Conservation (phyloP, 208 protist genomes). For the Trichomonas vaginalis region DNA sequence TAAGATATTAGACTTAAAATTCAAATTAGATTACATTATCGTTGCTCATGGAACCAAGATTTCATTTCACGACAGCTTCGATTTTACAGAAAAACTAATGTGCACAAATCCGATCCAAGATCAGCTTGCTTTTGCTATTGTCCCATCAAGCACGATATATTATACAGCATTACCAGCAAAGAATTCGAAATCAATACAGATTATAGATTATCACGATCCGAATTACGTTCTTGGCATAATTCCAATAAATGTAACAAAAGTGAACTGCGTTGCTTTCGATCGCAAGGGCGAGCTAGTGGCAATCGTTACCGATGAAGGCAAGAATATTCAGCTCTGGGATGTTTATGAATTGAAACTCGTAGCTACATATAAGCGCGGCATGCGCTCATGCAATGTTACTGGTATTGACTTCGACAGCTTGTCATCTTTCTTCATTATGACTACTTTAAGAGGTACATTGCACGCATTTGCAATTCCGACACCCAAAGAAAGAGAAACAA, state of each 20-base stretch:
- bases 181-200: background rate
- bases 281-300: background rate
- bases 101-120: background rate
- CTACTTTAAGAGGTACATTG: background rate
- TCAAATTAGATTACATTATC: background rate
- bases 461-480: background rate
- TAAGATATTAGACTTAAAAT: background rate
- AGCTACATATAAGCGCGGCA: background rate
- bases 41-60: background rate
- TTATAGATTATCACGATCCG: slow-evolving; percentile 11
- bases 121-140: background rate
- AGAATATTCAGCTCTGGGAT: background rate
- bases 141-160: background rate
- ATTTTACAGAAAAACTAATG: background rate
- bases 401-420: background rate
- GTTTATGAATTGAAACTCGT: background rate
- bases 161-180: background rate
- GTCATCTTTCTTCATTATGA: background rate
- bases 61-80: background rate
- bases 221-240: background rate
- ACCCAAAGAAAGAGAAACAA: background rate
- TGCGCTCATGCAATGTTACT: background rate
- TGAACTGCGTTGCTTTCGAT: background rate
- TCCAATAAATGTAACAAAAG: background rate
- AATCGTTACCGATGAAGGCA: background rate